Evolutionary conservation across 192 early-diverging fungal genomes (phyloP).

Genomic region (Entomortierella lignicola): DNA sequence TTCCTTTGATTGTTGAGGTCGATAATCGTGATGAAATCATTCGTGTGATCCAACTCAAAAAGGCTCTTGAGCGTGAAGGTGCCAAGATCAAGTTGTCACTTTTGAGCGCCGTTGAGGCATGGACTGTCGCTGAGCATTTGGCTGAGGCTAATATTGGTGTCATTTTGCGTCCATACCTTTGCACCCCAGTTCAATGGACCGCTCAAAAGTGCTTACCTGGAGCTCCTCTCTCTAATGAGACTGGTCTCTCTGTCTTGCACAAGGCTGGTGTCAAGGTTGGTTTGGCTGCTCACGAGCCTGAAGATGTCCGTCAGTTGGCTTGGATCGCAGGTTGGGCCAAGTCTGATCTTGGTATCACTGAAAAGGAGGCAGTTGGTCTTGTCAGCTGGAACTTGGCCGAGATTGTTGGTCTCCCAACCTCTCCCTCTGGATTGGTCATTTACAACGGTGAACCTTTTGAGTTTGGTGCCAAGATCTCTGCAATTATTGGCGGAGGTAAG

Average conservation of each 20-base stretch:
- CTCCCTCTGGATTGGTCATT: conserved; percentile 65
- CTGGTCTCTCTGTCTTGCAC: conserved; percentile 64
- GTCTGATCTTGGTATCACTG: conserved; percentile 57
- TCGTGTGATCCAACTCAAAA: conserved; percentile 71
- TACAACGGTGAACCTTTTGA: conserved; percentile 75
- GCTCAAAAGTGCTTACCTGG: conserved; percentile 69
- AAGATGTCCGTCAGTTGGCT: conserved; percentile 70
- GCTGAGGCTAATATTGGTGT: conserved; percentile 69
- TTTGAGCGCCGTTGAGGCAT: conserved; percentile 76
- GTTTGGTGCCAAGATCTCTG: conserved; percentile 65
- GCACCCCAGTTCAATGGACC: conserved; percentile 72
- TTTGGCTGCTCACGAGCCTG: conserved; percentile 62
- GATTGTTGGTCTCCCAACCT: conserved; percentile 64
- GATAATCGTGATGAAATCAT: conserved; percentile 75
- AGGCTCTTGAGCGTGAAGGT: conserved; percentile 46
- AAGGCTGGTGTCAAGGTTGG: conserved; percentile 71
- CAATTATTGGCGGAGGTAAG: conserved; percentile 70
- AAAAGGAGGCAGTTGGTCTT: conserved; percentile 73
- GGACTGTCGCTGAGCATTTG: conserved; percentile 68
- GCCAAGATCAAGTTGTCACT: conserved; percentile 62
- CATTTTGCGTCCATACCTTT: conserved; percentile 70
- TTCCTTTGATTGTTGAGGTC: conserved; percentile 60
- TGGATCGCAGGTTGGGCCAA: conserved; percentile 86
- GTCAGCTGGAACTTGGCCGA: conserved; percentile 79
- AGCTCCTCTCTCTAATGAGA: conserved; percentile 60